Percentiles rank a stretch among this genome's conserved stretches.
phyloP scores from a whole-genome alignment of 2,329 filamentous ascomycete species.

The Ophiosphaerella korrae region DNA sequence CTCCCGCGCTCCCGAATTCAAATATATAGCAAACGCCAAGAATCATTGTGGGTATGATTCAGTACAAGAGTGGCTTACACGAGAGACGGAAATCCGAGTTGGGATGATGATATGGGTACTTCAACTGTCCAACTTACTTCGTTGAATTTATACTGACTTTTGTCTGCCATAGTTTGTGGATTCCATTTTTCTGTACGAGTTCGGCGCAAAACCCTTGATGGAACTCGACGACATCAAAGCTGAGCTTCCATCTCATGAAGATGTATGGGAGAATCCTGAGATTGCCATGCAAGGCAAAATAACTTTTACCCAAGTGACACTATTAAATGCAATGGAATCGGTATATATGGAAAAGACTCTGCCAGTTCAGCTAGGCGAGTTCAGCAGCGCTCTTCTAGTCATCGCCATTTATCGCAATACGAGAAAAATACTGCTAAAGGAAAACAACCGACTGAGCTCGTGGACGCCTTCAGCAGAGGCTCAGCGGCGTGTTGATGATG shows the following conservation, averaged over 20 bases:
- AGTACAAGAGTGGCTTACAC: neutral
- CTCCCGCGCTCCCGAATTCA: neutral
- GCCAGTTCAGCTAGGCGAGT: slow-evolving; percentile 53
- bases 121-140: neutral
- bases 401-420: slow-evolving; percentile 58
- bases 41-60: neutral
- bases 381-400: slow-evolving; percentile 56
- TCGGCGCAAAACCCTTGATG: slow-evolving; percentile 13
- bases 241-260: slow-evolving; percentile 13
- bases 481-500: slow-evolving; percentile 14
- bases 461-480: slow-evolving; percentile 33
- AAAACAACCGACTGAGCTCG: slow-evolving; percentile 51
- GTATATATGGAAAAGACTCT: slow-evolving; percentile 58
- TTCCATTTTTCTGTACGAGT: slow-evolving; percentile 12
- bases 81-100: slow-evolving; percentile 7
- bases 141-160: neutral
- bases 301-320: neutral
- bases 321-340: slow-evolving; percentile 46
- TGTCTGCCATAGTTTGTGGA: slow-evolving; percentile 3
- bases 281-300: neutral
- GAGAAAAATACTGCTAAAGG: slow-evolving; percentile 56
- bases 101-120: slow-evolving; percentile 12
- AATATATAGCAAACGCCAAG: neutral
- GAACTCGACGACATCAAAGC: slow-evolving; percentile 9
- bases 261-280: slow-evolving; percentile 10